A percentile compares a stretch with the other conserved stretches of the same genome.
Evolutionary conservation across 441 rosid species (phyloP).

Genomic region (Hura crepitans): DNA sequence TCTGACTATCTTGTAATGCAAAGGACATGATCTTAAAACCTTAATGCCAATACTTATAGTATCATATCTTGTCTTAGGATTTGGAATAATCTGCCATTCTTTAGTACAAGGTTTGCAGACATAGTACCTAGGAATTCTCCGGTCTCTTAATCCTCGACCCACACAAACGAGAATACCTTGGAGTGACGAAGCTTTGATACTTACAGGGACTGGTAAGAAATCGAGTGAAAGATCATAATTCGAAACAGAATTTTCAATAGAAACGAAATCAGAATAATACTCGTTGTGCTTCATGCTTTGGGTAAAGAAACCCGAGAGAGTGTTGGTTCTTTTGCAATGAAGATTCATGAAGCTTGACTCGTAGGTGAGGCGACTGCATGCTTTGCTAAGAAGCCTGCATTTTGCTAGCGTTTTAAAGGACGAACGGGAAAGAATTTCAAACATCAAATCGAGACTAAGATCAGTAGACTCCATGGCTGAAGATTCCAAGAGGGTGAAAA

Average conservation of each 20-base stretch:
- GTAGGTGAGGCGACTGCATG: not conserved
- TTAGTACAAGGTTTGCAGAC: slow-evolving; percentile 26
- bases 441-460: not conserved
- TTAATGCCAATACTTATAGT: not conserved
- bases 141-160: no score
- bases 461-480: not conserved
- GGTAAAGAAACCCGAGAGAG: slow-evolving; percentile 1
- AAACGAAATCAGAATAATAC: not conserved
- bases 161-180: slow-evolving; percentile 12
- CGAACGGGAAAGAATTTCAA: slow-evolving; percentile 18
- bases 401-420: not conserved
- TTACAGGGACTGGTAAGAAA: slow-evolving; percentile 11
- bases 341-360: slow-evolving; percentile 15
- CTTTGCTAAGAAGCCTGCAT: slow-evolving; percentile 19
- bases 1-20: slow-evolving; percentile 19
- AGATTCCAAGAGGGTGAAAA: no score
- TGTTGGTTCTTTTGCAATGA: slow-evolving; percentile 4
- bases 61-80: slow-evolving; percentile 19
- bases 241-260: not conserved
- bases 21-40: slow-evolving; percentile 16
- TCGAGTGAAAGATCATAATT: not conserved
- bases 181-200: not conserved
- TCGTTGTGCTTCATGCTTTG: not conserved
- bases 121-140: slow-evolving; percentile 4
- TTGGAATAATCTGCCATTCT: slow-evolving; percentile 25